Conservation (phyloP, 2,329 filamentous ascomycete genomes). For the Diaporthe sp. region DNA sequence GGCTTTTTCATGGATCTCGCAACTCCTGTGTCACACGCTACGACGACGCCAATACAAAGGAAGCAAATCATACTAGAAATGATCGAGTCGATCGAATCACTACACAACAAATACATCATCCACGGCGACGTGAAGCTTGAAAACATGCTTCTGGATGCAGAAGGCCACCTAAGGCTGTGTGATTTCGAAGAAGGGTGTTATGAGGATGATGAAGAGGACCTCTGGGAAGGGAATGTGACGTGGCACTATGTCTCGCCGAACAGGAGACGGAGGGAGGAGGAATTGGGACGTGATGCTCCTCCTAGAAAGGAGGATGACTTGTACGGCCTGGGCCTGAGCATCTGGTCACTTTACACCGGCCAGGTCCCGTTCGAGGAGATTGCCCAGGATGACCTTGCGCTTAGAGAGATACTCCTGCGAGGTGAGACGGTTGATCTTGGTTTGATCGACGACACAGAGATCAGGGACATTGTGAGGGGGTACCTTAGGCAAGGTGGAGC, state of each 20-base stretch:
- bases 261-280: conserved; percentile 2
- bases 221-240: neutral
- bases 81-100: neutral
- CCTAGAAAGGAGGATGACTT: neutral
- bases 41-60: neutral
- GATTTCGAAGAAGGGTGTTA: neutral
- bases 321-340: conserved; percentile 3
- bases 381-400: neutral
- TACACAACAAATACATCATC: neutral
- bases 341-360: neutral
- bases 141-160: neutral
- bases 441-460: neutral
- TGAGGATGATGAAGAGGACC: neutral
- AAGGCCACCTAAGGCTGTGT: neutral
- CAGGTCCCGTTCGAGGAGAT: neutral
- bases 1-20: neutral
- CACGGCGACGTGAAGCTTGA: conserved; percentile 10
- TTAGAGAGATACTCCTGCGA: neutral
- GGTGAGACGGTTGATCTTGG: neutral
- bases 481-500: neutral
- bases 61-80: neutral
- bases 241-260: conserved; percentile 5
- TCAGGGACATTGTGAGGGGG: neutral
- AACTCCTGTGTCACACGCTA: neutral
- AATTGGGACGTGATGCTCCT: neutral